Conservation (phyloP, 164 flowering plant species). For the Chimonanthus praecox region DNA sequence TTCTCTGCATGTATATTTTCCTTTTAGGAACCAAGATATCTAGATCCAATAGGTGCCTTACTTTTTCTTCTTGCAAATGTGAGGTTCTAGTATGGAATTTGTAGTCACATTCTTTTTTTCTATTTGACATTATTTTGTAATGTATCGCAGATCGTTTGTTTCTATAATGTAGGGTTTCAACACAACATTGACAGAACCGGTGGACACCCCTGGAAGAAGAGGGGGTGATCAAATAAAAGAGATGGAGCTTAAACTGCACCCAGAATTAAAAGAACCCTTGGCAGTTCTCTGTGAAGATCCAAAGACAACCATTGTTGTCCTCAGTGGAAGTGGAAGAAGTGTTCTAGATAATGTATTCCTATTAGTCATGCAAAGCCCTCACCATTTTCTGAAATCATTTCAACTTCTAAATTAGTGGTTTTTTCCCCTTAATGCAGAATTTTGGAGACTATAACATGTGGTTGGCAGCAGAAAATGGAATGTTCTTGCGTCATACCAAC, state of each 20-base stretch:
- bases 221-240: constrained; percentile 76
- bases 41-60: too few relatives aligned
- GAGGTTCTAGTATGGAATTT: too few relatives aligned
- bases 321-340: constrained; percentile 69
- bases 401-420: constrained; percentile 8
- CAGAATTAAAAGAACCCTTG: constrained; percentile 54
- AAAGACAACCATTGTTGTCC: constrained; percentile 67
- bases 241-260: constrained; percentile 75
- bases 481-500: constrained; percentile 60
- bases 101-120: too few relatives aligned
- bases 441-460: constrained; percentile 79
- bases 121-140: too few relatives aligned
- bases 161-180: constrained; percentile 61
- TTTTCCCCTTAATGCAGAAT: constrained; percentile 43
- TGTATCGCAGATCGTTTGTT: not conserved
- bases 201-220: constrained; percentile 62
- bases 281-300: constrained; percentile 52
- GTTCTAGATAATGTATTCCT: constrained; percentile 50
- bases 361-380: not conserved
- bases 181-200: constrained; percentile 68
- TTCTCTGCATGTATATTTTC: not conserved
- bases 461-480: constrained; percentile 89
- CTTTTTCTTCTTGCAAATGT: too few relatives aligned
- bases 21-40: too few relatives aligned
- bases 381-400: too few relatives aligned